Conservation (phyloP, 192 early-diverging fungal species). For the Entomortierella parvispora region DNA sequence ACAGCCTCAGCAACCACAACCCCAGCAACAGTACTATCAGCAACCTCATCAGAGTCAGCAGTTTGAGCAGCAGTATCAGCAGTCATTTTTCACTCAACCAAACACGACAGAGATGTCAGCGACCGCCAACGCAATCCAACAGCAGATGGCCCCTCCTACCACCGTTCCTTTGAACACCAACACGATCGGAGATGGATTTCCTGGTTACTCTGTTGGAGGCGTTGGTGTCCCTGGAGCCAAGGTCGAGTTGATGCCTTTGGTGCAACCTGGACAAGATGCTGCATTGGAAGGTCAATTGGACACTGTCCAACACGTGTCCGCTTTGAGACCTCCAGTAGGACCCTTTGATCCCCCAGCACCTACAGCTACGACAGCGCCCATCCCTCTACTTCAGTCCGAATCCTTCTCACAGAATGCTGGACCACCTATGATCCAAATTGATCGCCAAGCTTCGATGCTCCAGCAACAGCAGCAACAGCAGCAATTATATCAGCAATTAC, state of each 20-base stretch:
- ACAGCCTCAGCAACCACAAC: slow-evolving; percentile 13
- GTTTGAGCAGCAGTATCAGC: slow-evolving; percentile 10
- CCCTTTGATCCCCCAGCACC: slow-evolving; percentile 23
- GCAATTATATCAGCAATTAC: slow-evolving; percentile 5
- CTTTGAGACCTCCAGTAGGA: slow-evolving; percentile 5
- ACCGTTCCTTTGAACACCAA: slow-evolving; percentile 9
- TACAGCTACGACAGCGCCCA: not conserved
- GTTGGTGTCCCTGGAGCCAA: slow-evolving; percentile 12
- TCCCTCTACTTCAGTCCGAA: too few species aligned
- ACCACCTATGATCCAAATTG: slow-evolving; percentile 5
- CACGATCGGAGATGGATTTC: not conserved
- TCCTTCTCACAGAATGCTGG: too few species aligned
- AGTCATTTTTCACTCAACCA: slow-evolving; percentile 12
- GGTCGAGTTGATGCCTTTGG: slow-evolving; percentile 2
- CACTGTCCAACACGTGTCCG: slow-evolving; percentile 1
- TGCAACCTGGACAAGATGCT: not conserved
- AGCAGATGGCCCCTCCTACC: not conserved
- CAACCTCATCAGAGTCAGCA: not conserved
- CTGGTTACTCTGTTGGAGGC: slow-evolving; percentile 11
- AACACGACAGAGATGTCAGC: not conserved
- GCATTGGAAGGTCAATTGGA: not conserved
- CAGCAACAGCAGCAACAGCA: not conserved
- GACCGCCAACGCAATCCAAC: not conserved
- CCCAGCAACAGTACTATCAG: slow-evolving; percentile 3
- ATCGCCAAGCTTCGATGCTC: not conserved